Evolutionary conservation across 192 early-diverging fungal species (phyloP), one percentile per base, ranked within the genome.

Genomic region (Rhizophagus sp.): DNA sequence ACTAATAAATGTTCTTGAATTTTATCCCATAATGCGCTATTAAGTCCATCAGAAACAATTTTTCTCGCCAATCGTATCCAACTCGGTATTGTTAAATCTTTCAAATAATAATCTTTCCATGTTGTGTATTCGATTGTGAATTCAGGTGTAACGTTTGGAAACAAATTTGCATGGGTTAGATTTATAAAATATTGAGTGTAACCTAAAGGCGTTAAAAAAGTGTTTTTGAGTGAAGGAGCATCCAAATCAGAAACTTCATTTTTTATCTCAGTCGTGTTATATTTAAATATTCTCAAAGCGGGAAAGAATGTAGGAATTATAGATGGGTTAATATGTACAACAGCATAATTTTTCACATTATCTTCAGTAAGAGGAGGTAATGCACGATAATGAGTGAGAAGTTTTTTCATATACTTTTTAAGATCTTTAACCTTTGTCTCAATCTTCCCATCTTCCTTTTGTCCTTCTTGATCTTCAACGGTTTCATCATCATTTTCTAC

Each of bases 271-370:
- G 68, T 78, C 1, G 73, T 79, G 9, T 85, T 78, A 63, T 92
- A 92, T 73, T 85, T 70, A 67, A 88, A 87, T 0, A 90, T 83
- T 36, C 89, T 84, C 62, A 89, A 80, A 2, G 88, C 83, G 0
- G 91, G 91, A 22, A 86, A 74, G 73, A 87, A 89, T 41, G 82
- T 87, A 36, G 91, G 91, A 11, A 92, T 85, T n/a, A 92, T 83
- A 47, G 88, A 88, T 17, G 91, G 89, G 52, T 89, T 86, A 1
- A 92, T 85, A 34, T 85, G 85, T 2, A 87, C 79, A 0, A 84
- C 72, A 0, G 73, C 81, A 61, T 81, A 84, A 4, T 80, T 34
- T 22, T 66, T 65, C 8, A 13, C 24, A 2, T 65, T n/a, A 13
- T 36, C 50, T 10, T 71, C 71, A 5, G 25, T 62, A 27, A 75